Percentiles rank a stretch among this genome's conserved stretches.
phyloP scores from a whole-genome alignment of 352 stramenopile species.

The Globisporangium polare region DNA sequence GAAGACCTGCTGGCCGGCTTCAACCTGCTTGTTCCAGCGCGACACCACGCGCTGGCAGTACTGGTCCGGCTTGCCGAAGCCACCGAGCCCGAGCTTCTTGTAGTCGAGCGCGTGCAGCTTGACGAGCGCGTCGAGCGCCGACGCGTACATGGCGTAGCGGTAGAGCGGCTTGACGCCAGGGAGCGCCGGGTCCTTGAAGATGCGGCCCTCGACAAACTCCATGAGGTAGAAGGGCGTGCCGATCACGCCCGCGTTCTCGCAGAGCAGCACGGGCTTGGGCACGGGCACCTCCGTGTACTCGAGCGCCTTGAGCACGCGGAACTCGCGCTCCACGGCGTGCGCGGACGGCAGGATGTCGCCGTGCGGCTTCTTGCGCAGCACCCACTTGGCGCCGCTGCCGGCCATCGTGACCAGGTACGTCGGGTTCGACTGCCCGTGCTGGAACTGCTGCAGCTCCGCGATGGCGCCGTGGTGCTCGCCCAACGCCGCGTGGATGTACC shows the following conservation, averaged over 20 bases:
- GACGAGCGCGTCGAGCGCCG: slow-evolving; percentile 55
- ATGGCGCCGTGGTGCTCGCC: slow-evolving; percentile 50
- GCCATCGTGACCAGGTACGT: slow-evolving; percentile 80
- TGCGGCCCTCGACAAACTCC: slow-evolving; percentile 70
- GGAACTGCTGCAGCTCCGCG: slow-evolving; percentile 71
- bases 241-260: slow-evolving; percentile 52
- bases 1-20: slow-evolving; percentile 44
- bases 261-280: slow-evolving; percentile 62
- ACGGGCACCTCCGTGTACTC: slow-evolving; percentile 64
- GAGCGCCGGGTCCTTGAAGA: slow-evolving; percentile 72
- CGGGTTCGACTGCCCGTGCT: slow-evolving; percentile 85
- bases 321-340: slow-evolving; percentile 81
- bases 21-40: slow-evolving; percentile 71
- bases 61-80: slow-evolving; percentile 61
- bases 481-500: slow-evolving; percentile 46
- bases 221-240: slow-evolving; percentile 83
- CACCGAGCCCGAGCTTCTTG: slow-evolving; percentile 39
- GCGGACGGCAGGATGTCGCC: slow-evolving; percentile 76
- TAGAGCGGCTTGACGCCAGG: slow-evolving; percentile 61
- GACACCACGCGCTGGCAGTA: slow-evolving; percentile 74
- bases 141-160: slow-evolving; percentile 80
- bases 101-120: slow-evolving; percentile 69
- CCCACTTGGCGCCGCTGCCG: slow-evolving; percentile 48
- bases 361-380: slow-evolving; percentile 83
- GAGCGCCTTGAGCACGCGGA: slow-evolving; percentile 59